Evolutionary conservation across 1,284 basidiomycete genomes (phyloP), one percentile per base, ranked within the genome.

Genomic region (Amylostereum areolatum): DNA sequence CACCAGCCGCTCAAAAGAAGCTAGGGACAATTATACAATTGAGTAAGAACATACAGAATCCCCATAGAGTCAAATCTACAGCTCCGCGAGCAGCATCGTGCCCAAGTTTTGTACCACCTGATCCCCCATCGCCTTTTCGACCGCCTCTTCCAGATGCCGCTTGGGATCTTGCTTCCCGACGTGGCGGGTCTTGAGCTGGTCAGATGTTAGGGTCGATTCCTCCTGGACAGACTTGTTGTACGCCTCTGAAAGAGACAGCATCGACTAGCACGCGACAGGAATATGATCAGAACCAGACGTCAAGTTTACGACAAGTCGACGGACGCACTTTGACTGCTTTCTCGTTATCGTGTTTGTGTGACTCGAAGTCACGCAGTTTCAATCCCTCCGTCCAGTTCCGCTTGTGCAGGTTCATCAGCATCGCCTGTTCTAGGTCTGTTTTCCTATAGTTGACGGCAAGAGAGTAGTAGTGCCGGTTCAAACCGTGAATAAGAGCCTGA

Each of bases 141-240:
- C 95, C 30, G 89, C 88, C 69, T 97, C 95, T 63, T 96, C 93
- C 56, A 98, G 68, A 74, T 98, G 94, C 59, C 94, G 82, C 72
- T 97, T 98, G 41, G 94, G 94, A 72, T 98, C 94, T 62, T 96
- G 92, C 70, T 97, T 98, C 52, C 95, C 95, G 59, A 98, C 94
- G 68, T 97, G 95, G 55, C 94, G 82, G 49, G 92, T 97, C 73
- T 96, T 95, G 45, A 97, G 77, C 64, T 97, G 92, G 45, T 96
- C 91, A 12, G 86, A 65, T 18, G 92, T 89, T 50, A 97, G 72
- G 28, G 92, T 96, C 46, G 92, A 88, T 68, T 97, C 94, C 67
- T 97, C 94, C 69, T 95, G 89, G 34, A 97, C 92, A 0, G 92
- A 95, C 67, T 96, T 96, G 68, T 94, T 95, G 74, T 97, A 97